Conservation (phyloP, 306 rosid species). For the Prunus padus region DNA sequence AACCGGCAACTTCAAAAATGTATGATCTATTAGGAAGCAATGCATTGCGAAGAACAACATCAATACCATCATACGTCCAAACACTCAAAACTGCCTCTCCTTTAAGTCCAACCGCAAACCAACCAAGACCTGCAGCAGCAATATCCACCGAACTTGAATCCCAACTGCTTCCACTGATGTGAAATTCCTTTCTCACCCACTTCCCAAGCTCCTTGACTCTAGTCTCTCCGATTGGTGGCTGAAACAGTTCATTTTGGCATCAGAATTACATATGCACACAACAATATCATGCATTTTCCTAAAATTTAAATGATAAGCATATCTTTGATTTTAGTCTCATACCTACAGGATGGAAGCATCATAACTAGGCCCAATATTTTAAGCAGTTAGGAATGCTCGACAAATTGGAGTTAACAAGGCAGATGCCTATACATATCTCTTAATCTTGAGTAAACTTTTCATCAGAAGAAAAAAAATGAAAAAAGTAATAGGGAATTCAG, state of each 20-base stretch:
- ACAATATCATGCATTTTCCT: slow-evolving; percentile 7
- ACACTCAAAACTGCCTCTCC: slow-evolving; percentile 72
- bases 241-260: slow-evolving; percentile 25
- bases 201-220: slow-evolving; percentile 76
- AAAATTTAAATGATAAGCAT: neutral
- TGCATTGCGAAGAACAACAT: slow-evolving; percentile 66
- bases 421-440: neutral
- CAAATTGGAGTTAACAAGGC: neutral
- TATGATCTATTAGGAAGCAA: slow-evolving; percentile 65
- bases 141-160: slow-evolving; percentile 84
- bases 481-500: too few species aligned
- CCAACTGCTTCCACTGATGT: slow-evolving; percentile 72
- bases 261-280: slow-evolving; percentile 12
- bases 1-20: slow-evolving; percentile 72
- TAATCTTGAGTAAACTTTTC: neutral
- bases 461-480: neutral
- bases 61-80: slow-evolving; percentile 89
- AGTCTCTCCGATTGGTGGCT: slow-evolving; percentile 84
- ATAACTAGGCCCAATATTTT: neutral
- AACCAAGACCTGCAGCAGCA: slow-evolving; percentile 87
- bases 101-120: slow-evolving; percentile 90
- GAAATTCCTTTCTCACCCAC: slow-evolving; percentile 69
- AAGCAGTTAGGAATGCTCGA: neutral
- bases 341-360: neutral
- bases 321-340: neutral